phyloP scores from a whole-genome alignment of 1,139 yeast genomes.

The Sugiyamaella grinbergsii region DNA sequence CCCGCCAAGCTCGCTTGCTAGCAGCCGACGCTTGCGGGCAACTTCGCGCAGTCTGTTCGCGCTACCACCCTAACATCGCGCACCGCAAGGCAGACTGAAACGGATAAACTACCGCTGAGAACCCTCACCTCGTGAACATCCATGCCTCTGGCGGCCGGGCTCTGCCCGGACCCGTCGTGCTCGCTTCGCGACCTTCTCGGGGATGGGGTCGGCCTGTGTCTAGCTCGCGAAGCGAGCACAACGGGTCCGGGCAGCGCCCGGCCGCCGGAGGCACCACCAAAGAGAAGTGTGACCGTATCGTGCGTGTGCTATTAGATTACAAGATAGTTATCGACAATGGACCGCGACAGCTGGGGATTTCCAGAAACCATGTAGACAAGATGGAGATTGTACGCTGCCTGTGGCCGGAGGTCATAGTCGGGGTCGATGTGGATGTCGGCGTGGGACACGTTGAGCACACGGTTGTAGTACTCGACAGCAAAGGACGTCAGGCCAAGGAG shows the following conservation, averaged over 20 bases:
- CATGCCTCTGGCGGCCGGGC: constrained; percentile 10
- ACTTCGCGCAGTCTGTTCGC: too few relatives aligned
- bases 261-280: constrained; percentile 12
- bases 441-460: constrained; percentile 52
- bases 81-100: constrained; percentile 1
- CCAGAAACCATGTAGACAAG: constrained; percentile 77
- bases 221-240: too few relatives aligned
- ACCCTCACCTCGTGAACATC: too few relatives aligned
- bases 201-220: too few relatives aligned
- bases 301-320: constrained; percentile 29
- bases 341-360: constrained; percentile 62
- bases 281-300: background rate
- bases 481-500: constrained; percentile 71
- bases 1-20: too few relatives aligned
- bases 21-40: background rate
- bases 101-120: constrained; percentile 14
- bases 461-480: constrained; percentile 72
- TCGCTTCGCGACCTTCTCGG: background rate
- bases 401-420: constrained; percentile 62
- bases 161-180: constrained; percentile 7
- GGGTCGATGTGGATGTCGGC: constrained; percentile 38
- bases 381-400: constrained; percentile 83
- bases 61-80: constrained; percentile 13
- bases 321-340: constrained; percentile 65
- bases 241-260: too few relatives aligned